phyloP scores from a whole-genome alignment of 306 rosid genomes.

The Corylus americana region DNA sequence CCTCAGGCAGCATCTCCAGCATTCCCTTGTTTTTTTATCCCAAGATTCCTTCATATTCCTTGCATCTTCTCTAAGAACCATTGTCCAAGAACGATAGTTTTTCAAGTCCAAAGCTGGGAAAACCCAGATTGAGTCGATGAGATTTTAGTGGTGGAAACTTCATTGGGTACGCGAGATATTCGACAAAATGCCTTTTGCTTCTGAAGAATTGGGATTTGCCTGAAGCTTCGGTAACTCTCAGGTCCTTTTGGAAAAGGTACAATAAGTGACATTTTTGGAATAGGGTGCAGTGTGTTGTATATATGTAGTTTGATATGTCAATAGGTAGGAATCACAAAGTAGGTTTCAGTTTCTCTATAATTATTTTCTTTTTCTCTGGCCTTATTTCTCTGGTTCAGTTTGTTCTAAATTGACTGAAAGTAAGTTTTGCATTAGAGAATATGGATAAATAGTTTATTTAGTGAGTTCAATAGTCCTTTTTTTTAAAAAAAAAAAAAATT shows the following conservation, averaged over 20 bases:
- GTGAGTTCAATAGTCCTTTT: not conserved
- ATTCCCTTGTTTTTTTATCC: constrained; percentile 29
- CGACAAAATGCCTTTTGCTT: constrained; percentile 2
- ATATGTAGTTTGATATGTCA: not conserved
- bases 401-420: not conserved
- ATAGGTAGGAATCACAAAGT: not conserved
- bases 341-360: not conserved
- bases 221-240: not conserved
- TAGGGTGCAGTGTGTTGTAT: not conserved
- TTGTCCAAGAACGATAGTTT: constrained; percentile 1
- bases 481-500: no score
- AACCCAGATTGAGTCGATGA: not conserved
- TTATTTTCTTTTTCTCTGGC: not conserved
- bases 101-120: constrained; percentile 5
- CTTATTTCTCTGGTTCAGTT: not conserved
- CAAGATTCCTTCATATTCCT: constrained; percentile 30
- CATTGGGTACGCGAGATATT: constrained; percentile 24
- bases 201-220: constrained; percentile 3
- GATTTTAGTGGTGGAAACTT: constrained; percentile 4
- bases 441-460: not conserved
- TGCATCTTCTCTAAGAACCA: not conserved
- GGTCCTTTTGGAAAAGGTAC: constrained; percentile 13
- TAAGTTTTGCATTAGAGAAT: not conserved
- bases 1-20: constrained; percentile 37
- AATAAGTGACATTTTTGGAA: not conserved